Percentiles rank a stretch among this genome's conserved stretches.
phyloP scores from a whole-genome alignment of 352 stramenopile species.

The Phytopythium kandeliae region DNA sequence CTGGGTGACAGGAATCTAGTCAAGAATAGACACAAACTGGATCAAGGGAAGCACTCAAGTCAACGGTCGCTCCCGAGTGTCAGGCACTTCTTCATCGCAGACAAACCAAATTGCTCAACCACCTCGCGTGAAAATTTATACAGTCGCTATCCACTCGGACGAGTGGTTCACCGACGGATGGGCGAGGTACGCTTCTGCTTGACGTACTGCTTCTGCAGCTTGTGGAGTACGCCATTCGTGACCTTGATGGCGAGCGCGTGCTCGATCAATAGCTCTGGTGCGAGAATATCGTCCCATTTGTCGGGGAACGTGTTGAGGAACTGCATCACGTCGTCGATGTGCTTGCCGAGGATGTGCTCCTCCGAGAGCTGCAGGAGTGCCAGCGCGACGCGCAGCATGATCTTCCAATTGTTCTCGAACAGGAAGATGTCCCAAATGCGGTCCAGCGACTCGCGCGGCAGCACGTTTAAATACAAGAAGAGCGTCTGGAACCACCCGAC shows the following conservation, averaged over 20 bases:
- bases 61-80: no score
- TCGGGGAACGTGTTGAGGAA: constrained; percentile 84
- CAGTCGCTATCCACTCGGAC: no score
- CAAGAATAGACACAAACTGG: no score
- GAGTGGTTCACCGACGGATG: constrained; percentile 6
- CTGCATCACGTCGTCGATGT: constrained; percentile 82
- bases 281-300: constrained; percentile 48
- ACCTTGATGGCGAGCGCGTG: constrained; percentile 66
- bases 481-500: constrained; percentile 88
- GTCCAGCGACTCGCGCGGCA: constrained; percentile 61
- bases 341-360: constrained; percentile 47
- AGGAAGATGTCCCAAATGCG: constrained; percentile 86
- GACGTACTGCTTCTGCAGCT: constrained; percentile 65
- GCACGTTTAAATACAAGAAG: constrained; percentile 82
- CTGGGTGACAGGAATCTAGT: no score
- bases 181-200: constrained; percentile 43
- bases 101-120: no score
- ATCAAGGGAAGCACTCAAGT: no score
- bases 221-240: constrained; percentile 68
- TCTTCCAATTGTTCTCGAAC: constrained; percentile 85
- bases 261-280: constrained; percentile 33
- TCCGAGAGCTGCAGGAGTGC: constrained; percentile 66
- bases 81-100: no score
- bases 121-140: no score
- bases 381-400: constrained; percentile 67